Conservation (phyloP, 768 basidiomycete species). For the Russula brevipes region DNA sequence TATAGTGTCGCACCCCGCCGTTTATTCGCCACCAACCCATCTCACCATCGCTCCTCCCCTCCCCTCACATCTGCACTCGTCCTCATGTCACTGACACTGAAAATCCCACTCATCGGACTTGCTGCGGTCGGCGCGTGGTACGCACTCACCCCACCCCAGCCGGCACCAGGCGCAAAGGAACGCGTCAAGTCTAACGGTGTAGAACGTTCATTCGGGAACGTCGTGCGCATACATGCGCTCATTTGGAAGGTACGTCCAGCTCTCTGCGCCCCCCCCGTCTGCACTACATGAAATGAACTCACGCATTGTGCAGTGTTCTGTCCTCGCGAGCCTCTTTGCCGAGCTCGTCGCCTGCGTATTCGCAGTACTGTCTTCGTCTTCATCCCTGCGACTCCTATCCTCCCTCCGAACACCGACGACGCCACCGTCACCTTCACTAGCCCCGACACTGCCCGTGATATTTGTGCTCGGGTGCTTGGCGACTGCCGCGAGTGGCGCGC, state of each 20-base stretch:
- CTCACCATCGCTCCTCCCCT: not conserved
- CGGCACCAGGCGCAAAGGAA: conserved; percentile 11
- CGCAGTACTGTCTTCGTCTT: not conserved
- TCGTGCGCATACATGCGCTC: conserved; percentile 20
- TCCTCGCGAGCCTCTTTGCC: conserved; percentile 13
- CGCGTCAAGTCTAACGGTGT: conserved; percentile 14
- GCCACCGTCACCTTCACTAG: not conserved
- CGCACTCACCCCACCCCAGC: conserved; percentile 23
- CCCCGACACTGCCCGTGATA: not conserved
- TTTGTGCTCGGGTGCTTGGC: conserved; percentile 17
- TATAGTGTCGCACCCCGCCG: not conserved
- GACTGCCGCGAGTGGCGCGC: conserved; percentile 11
- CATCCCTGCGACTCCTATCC: not conserved
- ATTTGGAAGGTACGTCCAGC: conserved; percentile 20
- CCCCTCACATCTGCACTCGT: not conserved
- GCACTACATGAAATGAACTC: not conserved
- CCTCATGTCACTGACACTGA: conserved; percentile 14
- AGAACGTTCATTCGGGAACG: conserved; percentile 21
- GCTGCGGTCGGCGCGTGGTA: conserved; percentile 17
- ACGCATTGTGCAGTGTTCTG: conserved; percentile 8
- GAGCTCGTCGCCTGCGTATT: conserved; percentile 9
- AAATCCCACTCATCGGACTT: conserved; percentile 8
- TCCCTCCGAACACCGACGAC: not conserved
- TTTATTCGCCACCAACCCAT: not conserved
- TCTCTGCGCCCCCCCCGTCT: not conserved